A percentile compares a stretch with the other conserved stretches of the same genome.
Evolutionary conservation across 2,329 filamentous ascomycete genomes (phyloP).

Genomic region (Rhynchosporium graminicola): DNA sequence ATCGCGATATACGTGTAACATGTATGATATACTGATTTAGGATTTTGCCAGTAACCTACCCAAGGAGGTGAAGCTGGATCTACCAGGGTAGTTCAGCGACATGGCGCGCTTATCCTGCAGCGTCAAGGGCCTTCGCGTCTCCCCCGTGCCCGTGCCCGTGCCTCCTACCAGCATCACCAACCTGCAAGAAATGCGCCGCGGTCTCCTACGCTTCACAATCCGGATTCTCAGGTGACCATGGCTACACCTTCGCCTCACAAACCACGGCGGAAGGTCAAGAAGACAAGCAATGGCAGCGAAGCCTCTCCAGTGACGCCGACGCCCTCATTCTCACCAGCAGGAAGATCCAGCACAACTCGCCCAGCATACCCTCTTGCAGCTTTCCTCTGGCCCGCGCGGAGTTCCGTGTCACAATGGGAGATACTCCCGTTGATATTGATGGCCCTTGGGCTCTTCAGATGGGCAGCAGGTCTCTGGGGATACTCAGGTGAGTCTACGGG

Average conservation of each 20-base stretch:
- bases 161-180: no score
- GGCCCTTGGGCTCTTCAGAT: conserved; percentile 86
- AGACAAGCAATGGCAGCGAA: conserved; percentile 45
- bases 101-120: no score
- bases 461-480: conserved; percentile 89
- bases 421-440: conserved; percentile 85
- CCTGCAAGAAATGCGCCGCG: conserved; percentile 8
- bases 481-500: conserved; percentile 66
- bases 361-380: conserved; percentile 88
- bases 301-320: conserved; percentile 24
- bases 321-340: conserved; percentile 9
- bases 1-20: no score
- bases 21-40: no score
- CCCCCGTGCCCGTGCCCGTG: no score
- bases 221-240: conserved; percentile 46
- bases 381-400: conserved; percentile 91
- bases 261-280: conserved; percentile 59
- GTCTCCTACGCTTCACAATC: background rate
- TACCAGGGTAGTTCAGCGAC: no score
- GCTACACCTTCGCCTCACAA: conserved; percentile 56
- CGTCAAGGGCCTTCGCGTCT: no score
- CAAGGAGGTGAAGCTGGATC: no score
- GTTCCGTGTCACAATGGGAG: conserved; percentile 87
- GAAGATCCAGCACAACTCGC: conserved; percentile 39
- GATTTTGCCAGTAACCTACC: no score